These are phyloP conservation scores for Dictyostelium purpureum DNA, from an alignment of 78 protist genomes.

Conservation along the genomic window DNA sequence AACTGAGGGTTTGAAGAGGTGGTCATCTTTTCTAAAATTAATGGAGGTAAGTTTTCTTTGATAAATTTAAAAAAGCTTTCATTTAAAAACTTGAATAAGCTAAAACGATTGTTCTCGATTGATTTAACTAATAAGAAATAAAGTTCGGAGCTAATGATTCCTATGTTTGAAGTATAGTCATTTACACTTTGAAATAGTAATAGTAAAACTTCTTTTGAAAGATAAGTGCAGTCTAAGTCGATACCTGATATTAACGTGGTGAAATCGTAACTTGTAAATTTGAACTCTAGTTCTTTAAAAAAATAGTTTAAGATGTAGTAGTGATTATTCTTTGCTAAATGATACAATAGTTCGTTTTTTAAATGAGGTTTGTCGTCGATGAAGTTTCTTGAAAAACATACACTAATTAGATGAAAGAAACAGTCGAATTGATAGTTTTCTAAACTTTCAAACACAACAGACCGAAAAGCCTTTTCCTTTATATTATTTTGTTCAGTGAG, in stretches of 20 bases:
- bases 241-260: not conserved
- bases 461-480: too few relatives aligned
- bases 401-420: too few relatives aligned
- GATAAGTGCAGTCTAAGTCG: not conserved
- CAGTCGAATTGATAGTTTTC: too few relatives aligned
- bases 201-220: not conserved
- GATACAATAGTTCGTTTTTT: too few relatives aligned
- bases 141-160: not conserved
- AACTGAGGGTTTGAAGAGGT: too few relatives aligned
- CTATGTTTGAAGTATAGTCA: not conserved
- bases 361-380: too few relatives aligned
- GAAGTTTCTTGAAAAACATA: too few relatives aligned
- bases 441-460: too few relatives aligned
- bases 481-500: too few relatives aligned
- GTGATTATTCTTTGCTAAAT: not conserved
- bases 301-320: not conserved
- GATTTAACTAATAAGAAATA: not conserved
- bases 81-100: not conserved
- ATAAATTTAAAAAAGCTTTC: not conserved
- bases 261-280: not conserved
- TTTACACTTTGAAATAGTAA: not conserved
- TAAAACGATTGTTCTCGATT: not conserved
- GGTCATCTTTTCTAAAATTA: too few relatives aligned
- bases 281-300: not conserved
- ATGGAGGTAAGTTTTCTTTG: too few relatives aligned